These are phyloP conservation scores for Bonia amplexicaulis DNA, from an alignment of 176 grass and related monocot species.

Conservation along the genomic window DNA sequence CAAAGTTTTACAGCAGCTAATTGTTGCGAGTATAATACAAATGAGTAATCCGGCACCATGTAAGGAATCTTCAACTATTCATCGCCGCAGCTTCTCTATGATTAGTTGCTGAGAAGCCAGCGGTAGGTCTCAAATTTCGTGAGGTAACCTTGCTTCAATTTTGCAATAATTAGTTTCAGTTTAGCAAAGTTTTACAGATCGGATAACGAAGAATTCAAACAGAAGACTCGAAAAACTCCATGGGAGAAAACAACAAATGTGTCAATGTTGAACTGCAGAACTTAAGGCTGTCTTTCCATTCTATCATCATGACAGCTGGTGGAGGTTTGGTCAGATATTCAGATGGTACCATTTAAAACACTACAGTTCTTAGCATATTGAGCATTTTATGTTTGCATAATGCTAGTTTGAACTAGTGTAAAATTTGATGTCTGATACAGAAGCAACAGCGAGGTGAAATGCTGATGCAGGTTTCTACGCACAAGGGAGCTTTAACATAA, in stretches of 20 bases:
- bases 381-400: neutral
- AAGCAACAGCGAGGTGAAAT: slow-evolving; percentile 16
- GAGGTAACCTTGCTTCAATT: slow-evolving; percentile 27
- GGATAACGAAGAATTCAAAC: neutral
- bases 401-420: neutral
- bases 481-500: neutral
- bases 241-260: neutral
- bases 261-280: neutral
- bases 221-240: neutral
- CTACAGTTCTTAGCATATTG: neutral
- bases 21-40: neutral
- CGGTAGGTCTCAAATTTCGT: slow-evolving; percentile 46
- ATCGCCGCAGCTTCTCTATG: slow-evolving; percentile 27
- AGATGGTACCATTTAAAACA: neutral
- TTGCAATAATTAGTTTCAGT: slow-evolving; percentile 8
- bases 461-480: neutral
- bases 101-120: slow-evolving; percentile 21
- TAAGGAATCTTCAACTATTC: neutral
- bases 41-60: neutral
- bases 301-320: neutral
- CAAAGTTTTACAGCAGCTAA: neutral
- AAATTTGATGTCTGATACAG: slow-evolving; percentile 1
- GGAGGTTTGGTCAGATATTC: neutral
- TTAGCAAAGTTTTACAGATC: neutral
- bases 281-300: slow-evolving; percentile 16